Base-by-base conservation (phyloP, 2,329 filamentous ascomycete genomes). In the Scedosporium aurantiacum region DNA sequence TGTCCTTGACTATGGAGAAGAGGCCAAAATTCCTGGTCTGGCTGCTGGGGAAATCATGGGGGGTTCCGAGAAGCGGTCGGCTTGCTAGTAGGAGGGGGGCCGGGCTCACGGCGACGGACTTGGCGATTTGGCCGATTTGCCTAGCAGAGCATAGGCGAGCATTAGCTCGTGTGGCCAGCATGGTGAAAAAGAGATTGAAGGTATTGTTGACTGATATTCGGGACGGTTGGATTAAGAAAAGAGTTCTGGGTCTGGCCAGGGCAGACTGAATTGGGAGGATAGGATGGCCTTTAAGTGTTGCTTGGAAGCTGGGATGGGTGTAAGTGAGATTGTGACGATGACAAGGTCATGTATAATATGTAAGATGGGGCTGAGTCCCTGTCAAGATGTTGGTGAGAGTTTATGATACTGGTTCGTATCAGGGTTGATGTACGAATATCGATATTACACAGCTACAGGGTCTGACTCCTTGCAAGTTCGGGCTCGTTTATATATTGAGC, bases 1-100 rank as follows among this genome's bases (percentile, higher is more conserved):
- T 77, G 25, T 70, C 68, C 28, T 67, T 65, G 0, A 73, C 72
- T 1, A 81, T 82, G 3, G 79, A 79, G 1, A 82, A 82, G 70
- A 84, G 83, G 63, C 67, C 63, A 57, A 74, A 72, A 25, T 69
- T 67, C 25, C 66, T 63, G 57, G 66, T 65, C 61, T 67, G 64
- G 28, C 68, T 64, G 28, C 68, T 64, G 16, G 68, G 62, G 58
- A 58, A 43, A 16, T 32, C 37, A 28, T 57, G 8, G 8, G 54
- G 57, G 18, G 57, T 41, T 32, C 58, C 61, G 7, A 50, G 40
- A 14, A 60, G 8, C 14, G 59, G 50, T 18, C 58, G 57, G 21
- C 32, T 40, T 18, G 60, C 52, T 5, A 52, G 40, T 12, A 57
- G 7, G 60, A 54, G 27, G 25, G 60, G 58, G 21, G 59, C 54